Evolutionary conservation across 441 rosid genomes (phyloP), one percentile per base, ranked within the genome.

Genomic region (Jatropha podagrica): DNA sequence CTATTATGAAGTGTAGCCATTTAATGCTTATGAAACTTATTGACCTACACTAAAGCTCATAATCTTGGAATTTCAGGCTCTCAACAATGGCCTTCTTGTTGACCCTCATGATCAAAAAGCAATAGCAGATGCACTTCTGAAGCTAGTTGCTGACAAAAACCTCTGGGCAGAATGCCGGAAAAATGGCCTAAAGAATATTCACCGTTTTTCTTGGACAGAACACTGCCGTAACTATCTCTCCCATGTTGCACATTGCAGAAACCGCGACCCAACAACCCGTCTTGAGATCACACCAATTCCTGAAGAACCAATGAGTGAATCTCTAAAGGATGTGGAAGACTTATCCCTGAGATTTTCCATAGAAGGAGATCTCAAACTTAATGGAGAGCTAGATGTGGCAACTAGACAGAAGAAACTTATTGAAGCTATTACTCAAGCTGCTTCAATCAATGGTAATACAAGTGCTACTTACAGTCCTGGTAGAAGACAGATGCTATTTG

Each of bases 251-350:
- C 89, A 88, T 85, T 90, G 91, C 83, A 87, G 93, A 80, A 90
- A 82, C 78, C 93, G 91, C 81, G 91, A 94, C 81, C 93, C 93
- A 55, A 90, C 90, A 26, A 79, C 82, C 52, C 90, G 81, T 74
- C 90, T 90, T 51, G 86, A 88, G 79, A 90, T 90, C 75, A 81
- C 85, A 84, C 85, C 86, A 76, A 78, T 81, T 80, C 96, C 90
- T 56, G 91, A 92, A 85, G 98, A 94, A 79, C 94, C 93, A 38
- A 85, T 88, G 94, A 92, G 97, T 68, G 96, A 94, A 79, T 94
- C 98, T 63, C 81, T 94, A 49, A 88, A 80, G 73, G 98, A 88
- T 65, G 91, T 89, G 3, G 96, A 89, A 74, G 96, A 94, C 82
- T 83, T 89, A 61, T 92, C 98, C 78, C 81, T 94, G 80, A 86